A percentile compares a stretch with the other conserved stretches of the same genome.
These are phyloP conservation scores for Cutaneotrichosporon cyanovorans DNA, from an alignment of 1,284 basidiomycete species.

Conservation along the genomic window DNA sequence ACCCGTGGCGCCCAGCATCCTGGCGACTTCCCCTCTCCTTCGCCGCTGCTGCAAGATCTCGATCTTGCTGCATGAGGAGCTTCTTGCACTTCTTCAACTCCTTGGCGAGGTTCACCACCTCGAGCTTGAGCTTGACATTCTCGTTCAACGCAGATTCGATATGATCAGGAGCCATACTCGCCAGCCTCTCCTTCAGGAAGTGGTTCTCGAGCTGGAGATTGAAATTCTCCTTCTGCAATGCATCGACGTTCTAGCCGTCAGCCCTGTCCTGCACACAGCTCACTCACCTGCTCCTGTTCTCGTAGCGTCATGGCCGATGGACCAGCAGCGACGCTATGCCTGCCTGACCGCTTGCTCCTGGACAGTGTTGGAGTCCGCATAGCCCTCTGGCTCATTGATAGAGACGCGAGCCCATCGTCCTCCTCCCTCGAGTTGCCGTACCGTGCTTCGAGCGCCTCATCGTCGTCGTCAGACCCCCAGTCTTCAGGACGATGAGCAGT, in stretches of 20 bases:
- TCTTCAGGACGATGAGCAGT: constrained; percentile 6
- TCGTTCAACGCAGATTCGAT: constrained; percentile 85
- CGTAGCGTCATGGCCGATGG: constrained; percentile 59
- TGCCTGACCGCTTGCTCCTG: constrained; percentile 31
- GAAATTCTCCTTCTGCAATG: constrained; percentile 90
- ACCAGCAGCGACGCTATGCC: constrained; percentile 40
- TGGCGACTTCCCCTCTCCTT: constrained; percentile 39
- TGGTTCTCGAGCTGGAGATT: constrained; percentile 88
- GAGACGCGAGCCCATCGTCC: constrained; percentile 18
- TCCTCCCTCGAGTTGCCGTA: constrained; percentile 14
- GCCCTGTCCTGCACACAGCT: neutral
- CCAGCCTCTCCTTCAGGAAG: constrained; percentile 80
- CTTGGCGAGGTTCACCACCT: constrained; percentile 81
- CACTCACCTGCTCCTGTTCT: constrained; percentile 84
- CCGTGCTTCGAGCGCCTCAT: constrained; percentile 17
- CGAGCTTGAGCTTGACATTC: constrained; percentile 87
- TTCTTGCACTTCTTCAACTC: constrained; percentile 90
- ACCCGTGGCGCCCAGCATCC: constrained; percentile 1
- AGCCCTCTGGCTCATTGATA: constrained; percentile 21
- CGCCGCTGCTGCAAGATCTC: constrained; percentile 65
- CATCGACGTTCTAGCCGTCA: constrained; percentile 69
- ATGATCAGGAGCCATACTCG: constrained; percentile 77
- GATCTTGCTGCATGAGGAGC: constrained; percentile 71
- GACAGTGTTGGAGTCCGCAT: constrained; percentile 1
- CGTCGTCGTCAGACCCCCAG: constrained; percentile 17